Percentiles rank a stretch among this genome's conserved stretches.
Conservation (phyloP, 2,329 filamentous ascomycete genomes). For the Pseudodiploospora longispora region DNA sequence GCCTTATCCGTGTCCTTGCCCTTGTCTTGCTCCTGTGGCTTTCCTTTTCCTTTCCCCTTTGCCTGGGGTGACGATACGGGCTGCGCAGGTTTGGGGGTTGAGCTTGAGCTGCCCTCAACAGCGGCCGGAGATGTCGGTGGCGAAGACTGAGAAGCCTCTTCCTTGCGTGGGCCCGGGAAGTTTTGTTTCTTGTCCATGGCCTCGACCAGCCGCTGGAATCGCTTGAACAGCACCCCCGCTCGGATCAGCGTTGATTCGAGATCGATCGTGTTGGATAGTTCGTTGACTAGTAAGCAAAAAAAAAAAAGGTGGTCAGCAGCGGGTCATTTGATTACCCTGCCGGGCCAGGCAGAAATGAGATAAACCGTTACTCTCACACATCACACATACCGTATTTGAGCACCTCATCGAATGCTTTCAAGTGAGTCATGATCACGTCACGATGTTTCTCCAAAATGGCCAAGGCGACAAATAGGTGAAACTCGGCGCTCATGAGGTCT, state of each 20-base stretch:
- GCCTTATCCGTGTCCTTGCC: slow-evolving; percentile 32
- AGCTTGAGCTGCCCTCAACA: not conserved
- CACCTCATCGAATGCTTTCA: slow-evolving; percentile 93
- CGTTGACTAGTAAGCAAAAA: slow-evolving; percentile 59
- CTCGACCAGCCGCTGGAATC: slow-evolving; percentile 82
- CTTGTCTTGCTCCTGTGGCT: slow-evolving; percentile 14
- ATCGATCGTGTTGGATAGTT: slow-evolving; percentile 88
- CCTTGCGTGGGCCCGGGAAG: slow-evolving; percentile 53
- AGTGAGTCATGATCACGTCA: slow-evolving; percentile 91
- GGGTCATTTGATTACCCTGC: too few relatives aligned
- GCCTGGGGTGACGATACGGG: slow-evolving; percentile 6
- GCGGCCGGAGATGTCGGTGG: slow-evolving; percentile 8
- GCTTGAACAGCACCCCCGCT: slow-evolving; percentile 79
- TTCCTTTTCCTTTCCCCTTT: slow-evolving; percentile 8
- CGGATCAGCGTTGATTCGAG: slow-evolving; percentile 77
- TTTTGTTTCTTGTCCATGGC: slow-evolving; percentile 86
- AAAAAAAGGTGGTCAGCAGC: too few relatives aligned
- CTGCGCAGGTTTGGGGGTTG: slow-evolving; percentile 1
- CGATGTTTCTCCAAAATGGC: slow-evolving; percentile 93
- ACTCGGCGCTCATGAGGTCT: slow-evolving; percentile 78
- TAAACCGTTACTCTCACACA: not conserved
- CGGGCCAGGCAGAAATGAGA: too few relatives aligned
- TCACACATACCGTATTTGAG: slow-evolving; percentile 75
- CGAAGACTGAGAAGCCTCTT: not conserved
- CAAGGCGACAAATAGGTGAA: slow-evolving; percentile 89